These are phyloP conservation scores for Clavariopsis aquatica DNA, from an alignment of 495 filamentous ascomycete species.

Conservation along the genomic window DNA sequence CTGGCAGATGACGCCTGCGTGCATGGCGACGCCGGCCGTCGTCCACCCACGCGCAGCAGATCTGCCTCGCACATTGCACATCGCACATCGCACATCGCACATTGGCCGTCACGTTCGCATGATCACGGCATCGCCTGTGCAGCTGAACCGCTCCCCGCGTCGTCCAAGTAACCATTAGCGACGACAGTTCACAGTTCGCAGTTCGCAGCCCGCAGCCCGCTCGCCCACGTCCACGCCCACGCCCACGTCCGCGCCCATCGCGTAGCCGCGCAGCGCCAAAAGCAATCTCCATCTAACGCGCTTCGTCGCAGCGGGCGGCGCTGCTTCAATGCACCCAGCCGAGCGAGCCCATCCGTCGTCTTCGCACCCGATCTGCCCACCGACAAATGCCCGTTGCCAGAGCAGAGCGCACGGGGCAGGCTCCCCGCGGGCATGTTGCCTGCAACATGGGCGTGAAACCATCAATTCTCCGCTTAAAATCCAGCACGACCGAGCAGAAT, in stretches of 20 bases:
- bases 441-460: slow-evolving; percentile 17
- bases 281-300: slow-evolving; percentile 32
- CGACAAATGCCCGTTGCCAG: slow-evolving; percentile 13
- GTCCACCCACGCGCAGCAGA: too few relatives aligned
- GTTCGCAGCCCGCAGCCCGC: too few relatives aligned
- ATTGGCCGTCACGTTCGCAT: neutral
- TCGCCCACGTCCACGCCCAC: too few relatives aligned
- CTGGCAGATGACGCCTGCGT: too few relatives aligned
- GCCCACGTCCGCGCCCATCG: neutral
- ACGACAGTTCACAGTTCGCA: too few relatives aligned
- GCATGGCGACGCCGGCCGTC: neutral
- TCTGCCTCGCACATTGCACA: too few relatives aligned
- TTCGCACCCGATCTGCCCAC: neutral
- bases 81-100: too few relatives aligned
- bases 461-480: slow-evolving; percentile 21
- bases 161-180: neutral
- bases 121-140: neutral
- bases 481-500: neutral
- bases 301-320: slow-evolving; percentile 31
- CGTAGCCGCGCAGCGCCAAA: neutral
- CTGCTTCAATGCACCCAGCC: slow-evolving; percentile 23
- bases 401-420: slow-evolving; percentile 17
- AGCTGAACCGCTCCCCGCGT: too few relatives aligned
- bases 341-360: neutral
- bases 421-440: slow-evolving; percentile 32